phyloP scores from a whole-genome alignment of 495 filamentous ascomycete genomes.

The Hypoxylon subgilvum region DNA sequence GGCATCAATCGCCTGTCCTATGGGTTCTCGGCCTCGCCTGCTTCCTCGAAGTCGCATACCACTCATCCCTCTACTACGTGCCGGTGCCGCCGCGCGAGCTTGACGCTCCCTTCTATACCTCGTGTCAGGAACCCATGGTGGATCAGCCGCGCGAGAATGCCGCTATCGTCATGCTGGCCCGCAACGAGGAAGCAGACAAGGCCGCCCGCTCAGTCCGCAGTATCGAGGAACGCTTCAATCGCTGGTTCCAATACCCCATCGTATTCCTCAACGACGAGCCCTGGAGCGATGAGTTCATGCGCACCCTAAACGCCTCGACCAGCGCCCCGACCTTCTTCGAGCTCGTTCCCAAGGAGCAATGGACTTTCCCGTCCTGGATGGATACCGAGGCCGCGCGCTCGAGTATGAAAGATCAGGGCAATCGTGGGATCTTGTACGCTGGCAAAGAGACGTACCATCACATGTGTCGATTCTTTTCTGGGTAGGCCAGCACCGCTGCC shows the following conservation, averaged over 20 bases:
- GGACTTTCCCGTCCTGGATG: constrained; percentile 93
- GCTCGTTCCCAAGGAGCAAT: constrained; percentile 78
- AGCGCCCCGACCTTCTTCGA: constrained; percentile 79
- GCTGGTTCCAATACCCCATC: constrained; percentile 96
- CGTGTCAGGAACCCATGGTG: constrained; percentile 49
- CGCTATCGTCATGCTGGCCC: constrained; percentile 88
- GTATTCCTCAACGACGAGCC: constrained; percentile 93
- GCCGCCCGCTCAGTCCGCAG: constrained; percentile 91
- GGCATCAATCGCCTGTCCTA: constrained; percentile 35
- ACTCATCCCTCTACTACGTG: constrained; percentile 40
- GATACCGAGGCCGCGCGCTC: constrained; percentile 79
- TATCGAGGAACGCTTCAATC: constrained; percentile 95
- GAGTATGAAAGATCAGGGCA: constrained; percentile 84
- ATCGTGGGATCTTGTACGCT: constrained; percentile 90
- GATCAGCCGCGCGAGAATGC: constrained; percentile 81
- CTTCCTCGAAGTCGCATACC: constrained; percentile 43
- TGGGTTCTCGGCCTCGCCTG: constrained; percentile 37
- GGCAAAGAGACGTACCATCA: constrained; percentile 99
- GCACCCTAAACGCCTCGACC: constrained; percentile 78
- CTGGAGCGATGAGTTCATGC: constrained; percentile 85
- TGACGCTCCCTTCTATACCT: constrained; percentile 51
- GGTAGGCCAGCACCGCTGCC: constrained; percentile 62
- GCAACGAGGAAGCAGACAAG: constrained; percentile 88
- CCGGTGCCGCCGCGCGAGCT: constrained; percentile 44
- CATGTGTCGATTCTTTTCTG: constrained; percentile 97